Evolutionary conservation across 192 early-diverging fungal genomes (phyloP).

Genomic region (Coemansia guatemalensis): DNA sequence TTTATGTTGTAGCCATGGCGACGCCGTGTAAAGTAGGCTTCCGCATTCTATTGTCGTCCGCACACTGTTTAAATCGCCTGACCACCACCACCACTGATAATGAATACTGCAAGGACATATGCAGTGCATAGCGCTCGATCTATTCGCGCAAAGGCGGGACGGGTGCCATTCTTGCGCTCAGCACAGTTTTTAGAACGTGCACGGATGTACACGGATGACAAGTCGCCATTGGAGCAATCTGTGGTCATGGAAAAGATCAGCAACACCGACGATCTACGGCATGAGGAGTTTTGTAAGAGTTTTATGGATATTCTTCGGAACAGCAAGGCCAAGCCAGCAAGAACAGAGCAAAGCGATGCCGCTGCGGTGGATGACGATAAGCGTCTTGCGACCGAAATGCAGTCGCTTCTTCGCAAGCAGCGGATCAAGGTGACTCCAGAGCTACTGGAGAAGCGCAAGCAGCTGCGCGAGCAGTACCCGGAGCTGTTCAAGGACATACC

Average conservation of each 20-base stretch:
- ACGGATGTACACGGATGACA: background rate
- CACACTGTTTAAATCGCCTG: background rate
- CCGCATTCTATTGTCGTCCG: background rate
- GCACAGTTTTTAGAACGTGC: background rate
- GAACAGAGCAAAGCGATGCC: background rate
- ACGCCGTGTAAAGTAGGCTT: background rate
- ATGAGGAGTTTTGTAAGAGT: conserved; percentile 17
- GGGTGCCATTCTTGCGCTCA: background rate
- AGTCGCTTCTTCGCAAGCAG: conserved; percentile 15
- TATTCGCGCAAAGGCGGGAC: background rate
- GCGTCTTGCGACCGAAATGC: conserved; percentile 15
- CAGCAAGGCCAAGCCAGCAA: background rate
- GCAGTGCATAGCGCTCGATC: background rate
- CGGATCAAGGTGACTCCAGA: conserved; percentile 27
- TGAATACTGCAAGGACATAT: background rate
- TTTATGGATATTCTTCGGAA: conserved; percentile 15
- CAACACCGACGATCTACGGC: conserved; percentile 6
- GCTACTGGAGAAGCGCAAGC: conserved; percentile 21
- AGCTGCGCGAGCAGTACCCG: conserved; percentile 28
- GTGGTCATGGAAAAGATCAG: background rate
- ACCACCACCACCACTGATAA: background rate
- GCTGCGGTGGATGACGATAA: conserved; percentile 9
- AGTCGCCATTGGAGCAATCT: background rate
- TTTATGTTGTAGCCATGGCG: background rate
- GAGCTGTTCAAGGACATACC: conserved; percentile 33